A percentile compares a stretch with the other conserved stretches of the same genome.
Evolutionary conservation across 1,284 basidiomycete species (phyloP).

Genomic region (Melampsora americana): DNA sequence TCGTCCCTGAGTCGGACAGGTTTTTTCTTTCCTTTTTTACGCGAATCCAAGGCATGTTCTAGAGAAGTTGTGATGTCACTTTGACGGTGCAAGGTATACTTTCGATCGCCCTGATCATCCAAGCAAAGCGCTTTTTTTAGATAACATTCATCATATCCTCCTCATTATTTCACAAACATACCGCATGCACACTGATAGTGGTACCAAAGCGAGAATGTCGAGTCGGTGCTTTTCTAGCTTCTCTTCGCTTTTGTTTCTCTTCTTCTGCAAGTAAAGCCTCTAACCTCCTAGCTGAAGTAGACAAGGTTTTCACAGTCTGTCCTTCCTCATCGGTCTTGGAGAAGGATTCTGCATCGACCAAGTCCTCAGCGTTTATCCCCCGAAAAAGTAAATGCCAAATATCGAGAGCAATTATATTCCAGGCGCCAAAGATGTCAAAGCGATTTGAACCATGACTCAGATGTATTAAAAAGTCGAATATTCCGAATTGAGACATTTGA

Average conservation of each 20-base stretch:
- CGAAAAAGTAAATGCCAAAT: slow-evolving; percentile 82
- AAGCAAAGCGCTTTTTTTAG: neutral
- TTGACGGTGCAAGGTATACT: slow-evolving; percentile 73
- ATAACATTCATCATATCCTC: slow-evolving; percentile 33
- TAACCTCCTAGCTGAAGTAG: slow-evolving; percentile 42
- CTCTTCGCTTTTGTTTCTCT: slow-evolving; percentile 62
- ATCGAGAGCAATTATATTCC: slow-evolving; percentile 83
- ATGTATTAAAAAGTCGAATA: slow-evolving; percentile 73
- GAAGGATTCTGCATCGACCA: slow-evolving; percentile 55
- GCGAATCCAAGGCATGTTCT: slow-evolving; percentile 71
- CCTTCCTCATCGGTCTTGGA: slow-evolving; percentile 46
- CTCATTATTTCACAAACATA: slow-evolving; percentile 37
- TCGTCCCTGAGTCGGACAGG: slow-evolving; percentile 64
- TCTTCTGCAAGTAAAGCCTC: slow-evolving; percentile 66
- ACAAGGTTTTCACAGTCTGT: slow-evolving; percentile 40
- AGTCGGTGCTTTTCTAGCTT: slow-evolving; percentile 59
- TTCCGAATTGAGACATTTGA: slow-evolving; percentile 68
- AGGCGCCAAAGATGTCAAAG: slow-evolving; percentile 72
- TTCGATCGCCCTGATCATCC: slow-evolving; percentile 53
- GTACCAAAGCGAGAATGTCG: slow-evolving; percentile 92
- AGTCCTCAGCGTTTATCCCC: slow-evolving; percentile 65
- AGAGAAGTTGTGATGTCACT: slow-evolving; percentile 72
- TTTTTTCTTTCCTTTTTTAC: slow-evolving; percentile 66
- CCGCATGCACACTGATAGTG: slow-evolving; percentile 70
- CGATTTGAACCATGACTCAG: slow-evolving; percentile 68